phyloP scores from a whole-genome alignment of 2,329 filamentous ascomycete genomes.

The Botrytis paeoniae region DNA sequence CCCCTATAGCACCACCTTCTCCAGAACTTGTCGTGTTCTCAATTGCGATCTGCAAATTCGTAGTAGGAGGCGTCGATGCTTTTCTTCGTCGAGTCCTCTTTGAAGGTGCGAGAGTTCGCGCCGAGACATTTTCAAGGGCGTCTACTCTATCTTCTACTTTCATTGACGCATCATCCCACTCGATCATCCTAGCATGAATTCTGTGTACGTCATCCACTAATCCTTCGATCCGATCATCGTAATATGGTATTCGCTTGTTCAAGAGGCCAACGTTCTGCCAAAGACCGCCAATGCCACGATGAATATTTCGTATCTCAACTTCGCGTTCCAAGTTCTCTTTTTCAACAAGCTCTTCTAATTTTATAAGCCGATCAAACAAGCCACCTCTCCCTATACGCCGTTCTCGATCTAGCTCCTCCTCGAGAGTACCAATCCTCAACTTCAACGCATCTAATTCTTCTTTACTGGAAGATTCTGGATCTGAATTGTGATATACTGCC shows the following conservation, averaged over 20 bases:
- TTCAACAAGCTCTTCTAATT: constrained; percentile 54
- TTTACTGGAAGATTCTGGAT: constrained; percentile 46
- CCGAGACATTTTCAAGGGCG: constrained; percentile 27
- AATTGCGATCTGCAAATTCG: constrained; percentile 15
- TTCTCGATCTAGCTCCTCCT: constrained; percentile 44
- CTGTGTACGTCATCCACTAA: constrained; percentile 43
- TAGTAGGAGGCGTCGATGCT: constrained; percentile 34
- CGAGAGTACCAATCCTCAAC: constrained; percentile 45
- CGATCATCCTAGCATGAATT: constrained; percentile 35
- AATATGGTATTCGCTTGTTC: constrained; percentile 49
- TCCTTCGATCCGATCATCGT: constrained; percentile 53
- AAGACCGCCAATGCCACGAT: constrained; percentile 52
- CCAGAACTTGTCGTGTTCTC: constrained; percentile 18
- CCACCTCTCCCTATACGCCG: constrained; percentile 32
- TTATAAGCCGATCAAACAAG: constrained; percentile 37
- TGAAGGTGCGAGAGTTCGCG: constrained; percentile 4
- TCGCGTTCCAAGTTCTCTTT: constrained; percentile 50
- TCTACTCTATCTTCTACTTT: constrained; percentile 37
- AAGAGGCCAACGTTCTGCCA: constrained; percentile 50
- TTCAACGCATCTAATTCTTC: constrained; percentile 50
- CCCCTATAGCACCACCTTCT: constrained; percentile 13
- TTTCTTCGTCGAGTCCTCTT: constrained; percentile 29
- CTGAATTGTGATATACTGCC: constrained; percentile 54
- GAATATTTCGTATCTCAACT: constrained; percentile 53
- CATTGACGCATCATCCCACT: constrained; percentile 39